phyloP scores from a whole-genome alignment of 1,284 basidiomycete genomes.

The Cryptococcus amylolentus region DNA sequence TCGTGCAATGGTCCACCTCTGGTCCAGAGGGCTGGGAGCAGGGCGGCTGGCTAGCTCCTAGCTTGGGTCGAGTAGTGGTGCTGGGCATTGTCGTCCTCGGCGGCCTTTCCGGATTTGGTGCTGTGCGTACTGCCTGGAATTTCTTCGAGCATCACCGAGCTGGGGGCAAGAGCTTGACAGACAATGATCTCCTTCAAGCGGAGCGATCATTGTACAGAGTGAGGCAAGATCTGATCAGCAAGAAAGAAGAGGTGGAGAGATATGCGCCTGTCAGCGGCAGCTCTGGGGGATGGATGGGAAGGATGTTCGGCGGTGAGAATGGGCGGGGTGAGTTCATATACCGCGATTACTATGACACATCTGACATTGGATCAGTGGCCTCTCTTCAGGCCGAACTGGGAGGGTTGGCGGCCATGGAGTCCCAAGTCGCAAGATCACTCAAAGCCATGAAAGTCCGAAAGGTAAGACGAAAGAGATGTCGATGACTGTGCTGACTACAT shows the following conservation, averaged over 20 bases:
- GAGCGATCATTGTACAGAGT: slow-evolving; percentile 47
- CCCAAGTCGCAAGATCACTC: slow-evolving; percentile 36
- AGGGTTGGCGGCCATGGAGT: slow-evolving; percentile 44
- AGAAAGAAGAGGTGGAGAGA: slow-evolving; percentile 38
- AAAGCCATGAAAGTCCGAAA: slow-evolving; percentile 40
- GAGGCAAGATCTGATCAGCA: slow-evolving; percentile 41
- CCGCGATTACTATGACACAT: no score
- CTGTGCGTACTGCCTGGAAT: slow-evolving; percentile 45
- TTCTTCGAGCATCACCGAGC: slow-evolving; percentile 38
- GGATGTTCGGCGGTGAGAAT: slow-evolving; percentile 39
- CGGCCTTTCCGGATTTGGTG: slow-evolving; percentile 46
- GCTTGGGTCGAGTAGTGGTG: slow-evolving; percentile 46
- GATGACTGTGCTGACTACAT: neutral
- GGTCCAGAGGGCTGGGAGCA: slow-evolving; percentile 42
- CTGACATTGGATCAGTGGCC: slow-evolving; percentile 10
- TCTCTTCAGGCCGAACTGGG: slow-evolving; percentile 35
- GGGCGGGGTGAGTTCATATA: slow-evolving; percentile 19
- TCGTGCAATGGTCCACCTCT: slow-evolving; percentile 28
- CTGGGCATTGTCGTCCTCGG: slow-evolving; percentile 47
- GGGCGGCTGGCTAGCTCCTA: slow-evolving; percentile 45
- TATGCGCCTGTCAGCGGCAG: slow-evolving; percentile 8
- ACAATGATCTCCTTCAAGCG: slow-evolving; percentile 38
- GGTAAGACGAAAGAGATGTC: slow-evolving; percentile 17
- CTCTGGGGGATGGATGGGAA: slow-evolving; percentile 33
- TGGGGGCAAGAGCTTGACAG: slow-evolving; percentile 24